Evolutionary conservation across 2,329 filamentous ascomycete species (phyloP).

Genomic region (Botrytis sinoallii): DNA sequence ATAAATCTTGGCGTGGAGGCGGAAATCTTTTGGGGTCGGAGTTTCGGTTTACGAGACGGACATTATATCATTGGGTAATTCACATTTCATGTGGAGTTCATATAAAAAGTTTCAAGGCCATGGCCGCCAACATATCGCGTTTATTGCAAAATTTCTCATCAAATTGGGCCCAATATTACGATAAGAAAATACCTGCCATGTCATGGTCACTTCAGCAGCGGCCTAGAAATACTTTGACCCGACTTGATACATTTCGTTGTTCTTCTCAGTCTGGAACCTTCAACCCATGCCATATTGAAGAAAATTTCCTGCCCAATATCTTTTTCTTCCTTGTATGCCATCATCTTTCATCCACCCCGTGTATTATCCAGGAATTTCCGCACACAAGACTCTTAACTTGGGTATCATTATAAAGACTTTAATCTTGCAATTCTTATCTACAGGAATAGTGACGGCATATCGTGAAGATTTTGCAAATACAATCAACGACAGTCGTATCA

Average conservation of each 20-base stretch:
- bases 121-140: not conserved
- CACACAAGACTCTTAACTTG: not conserved
- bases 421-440: not conserved
- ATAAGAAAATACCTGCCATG: not conserved
- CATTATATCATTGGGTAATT: not conserved
- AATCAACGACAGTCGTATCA: not conserved
- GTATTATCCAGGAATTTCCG: not conserved
- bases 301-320: not conserved
- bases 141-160: not conserved
- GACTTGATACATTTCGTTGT: not conserved
- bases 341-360: not conserved
- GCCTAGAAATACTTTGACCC: not conserved
- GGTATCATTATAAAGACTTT: not conserved
- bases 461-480: not conserved
- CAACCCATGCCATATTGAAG: not conserved
- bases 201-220: not conserved
- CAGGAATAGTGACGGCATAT: not conserved
- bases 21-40: not conserved
- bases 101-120: not conserved
- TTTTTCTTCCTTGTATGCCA: not conserved
- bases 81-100: not conserved
- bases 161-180: not conserved
- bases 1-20: not conserved
- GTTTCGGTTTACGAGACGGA: slow-evolving; percentile 1
- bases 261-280: not conserved